A percentile compares a stretch with the other conserved stretches of the same genome.
Conservation (phyloP, 768 basidiomycete species). For the Leccinum olivaceopallidum region DNA sequence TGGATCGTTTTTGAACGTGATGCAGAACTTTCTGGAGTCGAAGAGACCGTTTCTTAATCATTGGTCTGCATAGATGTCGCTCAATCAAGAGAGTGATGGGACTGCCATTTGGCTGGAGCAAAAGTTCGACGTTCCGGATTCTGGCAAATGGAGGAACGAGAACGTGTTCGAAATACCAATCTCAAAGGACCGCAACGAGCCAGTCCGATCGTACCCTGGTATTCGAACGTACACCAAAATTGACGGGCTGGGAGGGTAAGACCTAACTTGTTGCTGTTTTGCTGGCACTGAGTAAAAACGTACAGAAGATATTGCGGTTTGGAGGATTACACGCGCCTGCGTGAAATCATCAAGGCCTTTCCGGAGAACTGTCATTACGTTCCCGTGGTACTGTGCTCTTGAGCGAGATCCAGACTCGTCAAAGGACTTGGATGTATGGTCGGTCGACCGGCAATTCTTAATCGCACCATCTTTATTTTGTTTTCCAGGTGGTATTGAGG, state of each 20-base stretch:
- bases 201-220: constrained; percentile 52
- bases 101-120: constrained; percentile 81
- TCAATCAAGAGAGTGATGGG: constrained; percentile 69
- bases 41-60: constrained; percentile 33
- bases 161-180: constrained; percentile 60
- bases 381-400: constrained; percentile 55
- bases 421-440: constrained; percentile 65
- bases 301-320: constrained; percentile 67
- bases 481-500: constrained; percentile 40
- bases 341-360: constrained; percentile 60
- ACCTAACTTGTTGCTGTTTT: constrained; percentile 1
- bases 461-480: constrained; percentile 6
- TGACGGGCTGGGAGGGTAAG: constrained; percentile 69
- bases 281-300: constrained; percentile 1
- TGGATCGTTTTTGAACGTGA: constrained; percentile 58
- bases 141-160: constrained; percentile 63
- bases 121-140: constrained; percentile 70
- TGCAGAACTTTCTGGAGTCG: constrained; percentile 39
- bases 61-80: constrained; percentile 72
- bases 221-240: constrained; percentile 68
- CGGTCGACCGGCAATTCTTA: constrained; percentile 6
- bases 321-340: constrained; percentile 71
- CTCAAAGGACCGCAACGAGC: constrained; percentile 18
- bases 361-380: constrained; percentile 59
- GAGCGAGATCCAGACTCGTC: constrained; percentile 41